Percentiles rank a stretch among this genome's conserved stretches.
Conservation (phyloP, 441 rosid species). For the Aquilaria agallochum region DNA sequence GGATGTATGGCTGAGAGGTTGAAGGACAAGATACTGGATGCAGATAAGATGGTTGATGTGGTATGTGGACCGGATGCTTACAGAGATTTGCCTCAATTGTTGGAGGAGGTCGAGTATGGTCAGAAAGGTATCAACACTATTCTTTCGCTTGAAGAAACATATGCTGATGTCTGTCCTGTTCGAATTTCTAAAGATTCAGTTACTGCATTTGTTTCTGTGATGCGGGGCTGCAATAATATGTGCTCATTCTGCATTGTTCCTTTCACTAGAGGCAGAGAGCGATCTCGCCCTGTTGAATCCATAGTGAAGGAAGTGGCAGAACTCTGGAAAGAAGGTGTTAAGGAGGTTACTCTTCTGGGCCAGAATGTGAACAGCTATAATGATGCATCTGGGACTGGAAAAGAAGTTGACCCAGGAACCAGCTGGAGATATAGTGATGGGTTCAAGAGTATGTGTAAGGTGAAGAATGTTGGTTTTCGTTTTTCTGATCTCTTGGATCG, state of each 20-base stretch:
- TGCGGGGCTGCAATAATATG: slow-evolving; percentile 99
- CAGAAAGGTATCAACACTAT: slow-evolving; percentile 93
- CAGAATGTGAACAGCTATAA: slow-evolving; percentile 97
- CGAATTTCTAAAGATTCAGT: slow-evolving; percentile 61
- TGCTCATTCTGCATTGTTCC: slow-evolving; percentile 97
- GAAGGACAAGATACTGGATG: slow-evolving; percentile 85
- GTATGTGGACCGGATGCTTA: slow-evolving; percentile 97
- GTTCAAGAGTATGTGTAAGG: slow-evolving; percentile 81
- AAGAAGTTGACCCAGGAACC: slow-evolving; percentile 57
- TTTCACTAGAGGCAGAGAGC: slow-evolving; percentile 90
- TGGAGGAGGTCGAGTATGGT: slow-evolving; percentile 88
- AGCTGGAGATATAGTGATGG: slow-evolving; percentile 84
- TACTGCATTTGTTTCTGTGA: slow-evolving; percentile 83
- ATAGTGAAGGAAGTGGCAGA: slow-evolving; percentile 82
- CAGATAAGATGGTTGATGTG: slow-evolving; percentile 98
- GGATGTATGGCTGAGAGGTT: slow-evolving; percentile 98
- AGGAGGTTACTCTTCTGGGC: slow-evolving; percentile 91
- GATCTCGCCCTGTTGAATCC: slow-evolving; percentile 89
- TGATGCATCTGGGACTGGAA: slow-evolving; percentile 52
- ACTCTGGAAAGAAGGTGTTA: slow-evolving; percentile 79
- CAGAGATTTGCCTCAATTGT: slow-evolving; percentile 79
- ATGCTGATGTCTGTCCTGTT: slow-evolving; percentile 82
- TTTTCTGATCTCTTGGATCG: slow-evolving; percentile 86
- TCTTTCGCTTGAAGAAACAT: slow-evolving; percentile 93
- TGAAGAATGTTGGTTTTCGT: slow-evolving; percentile 69